phyloP scores from a whole-genome alignment of 1,139 yeast genomes.

The Candida sanyaensis region DNA sequence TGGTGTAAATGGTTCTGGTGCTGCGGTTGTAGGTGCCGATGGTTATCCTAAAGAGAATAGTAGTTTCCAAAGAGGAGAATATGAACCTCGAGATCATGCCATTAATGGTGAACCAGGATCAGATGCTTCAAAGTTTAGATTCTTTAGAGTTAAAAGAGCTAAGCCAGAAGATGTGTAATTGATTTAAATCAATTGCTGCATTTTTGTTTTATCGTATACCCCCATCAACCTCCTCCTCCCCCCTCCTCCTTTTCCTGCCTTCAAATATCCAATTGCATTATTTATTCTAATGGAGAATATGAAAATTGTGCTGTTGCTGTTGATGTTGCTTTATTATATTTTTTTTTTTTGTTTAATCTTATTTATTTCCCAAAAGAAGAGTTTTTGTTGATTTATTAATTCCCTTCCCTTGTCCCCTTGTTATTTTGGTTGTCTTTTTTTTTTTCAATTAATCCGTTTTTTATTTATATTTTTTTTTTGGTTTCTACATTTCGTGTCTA shows the following conservation, averaged over 20 bases:
- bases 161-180: slow-evolving; percentile 13
- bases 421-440: background rate
- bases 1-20: slow-evolving; percentile 1
- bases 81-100: background rate
- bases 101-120: slow-evolving; percentile 3
- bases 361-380: background rate
- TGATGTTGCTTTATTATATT: too few species aligned
- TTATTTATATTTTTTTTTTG: background rate
- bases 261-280: background rate
- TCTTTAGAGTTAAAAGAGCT: slow-evolving; percentile 17
- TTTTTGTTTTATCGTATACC: background rate
- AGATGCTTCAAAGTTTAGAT: slow-evolving; percentile 16
- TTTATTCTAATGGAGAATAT: background rate
- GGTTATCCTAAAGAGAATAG: slow-evolving; percentile 6
- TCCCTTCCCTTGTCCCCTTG: background rate
- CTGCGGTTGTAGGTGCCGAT: slow-evolving; percentile 4
- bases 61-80: slow-evolving; percentile 1
- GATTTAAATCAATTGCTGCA: background rate
- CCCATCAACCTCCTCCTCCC: background rate
- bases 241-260: too few species aligned
- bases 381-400: too few species aligned
- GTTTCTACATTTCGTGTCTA: background rate
- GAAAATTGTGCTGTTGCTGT: background rate
- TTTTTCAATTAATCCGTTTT: background rate
- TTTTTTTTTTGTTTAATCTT: background rate